Evolutionary conservation across 345 rosid species (phyloP).

Genomic region (Excoecaria agallocha): DNA sequence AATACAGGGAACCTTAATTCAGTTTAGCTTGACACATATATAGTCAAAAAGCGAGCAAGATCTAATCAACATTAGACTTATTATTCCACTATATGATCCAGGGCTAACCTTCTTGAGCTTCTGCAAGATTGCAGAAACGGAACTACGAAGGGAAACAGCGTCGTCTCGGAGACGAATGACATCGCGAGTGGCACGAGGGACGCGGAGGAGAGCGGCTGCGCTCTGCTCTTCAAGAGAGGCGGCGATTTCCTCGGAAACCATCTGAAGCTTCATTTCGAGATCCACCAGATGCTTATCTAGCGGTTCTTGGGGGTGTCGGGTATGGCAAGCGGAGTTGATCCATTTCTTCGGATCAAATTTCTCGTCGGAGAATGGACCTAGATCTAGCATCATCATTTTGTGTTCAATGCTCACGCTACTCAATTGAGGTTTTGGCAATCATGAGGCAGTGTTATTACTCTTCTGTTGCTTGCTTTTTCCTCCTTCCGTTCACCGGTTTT

Average conservation of each 20-base stretch:
- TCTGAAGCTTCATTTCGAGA: slow-evolving; percentile 99
- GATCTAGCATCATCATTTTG: slow-evolving; percentile 69
- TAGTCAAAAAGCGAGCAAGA: background rate
- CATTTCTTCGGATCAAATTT: slow-evolving; percentile 93
- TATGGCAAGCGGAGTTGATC: slow-evolving; percentile 80
- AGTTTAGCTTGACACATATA: background rate
- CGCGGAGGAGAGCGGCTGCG: slow-evolving; percentile 79
- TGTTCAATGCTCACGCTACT: background rate
- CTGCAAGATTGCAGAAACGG: slow-evolving; percentile 78
- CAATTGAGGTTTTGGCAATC: background rate
- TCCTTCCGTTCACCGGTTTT: background rate
- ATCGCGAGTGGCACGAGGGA: slow-evolving; percentile 94
- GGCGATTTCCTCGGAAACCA: slow-evolving; percentile 92
- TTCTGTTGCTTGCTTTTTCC: background rate
- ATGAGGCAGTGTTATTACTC: background rate
- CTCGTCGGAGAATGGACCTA: slow-evolving; percentile 93
- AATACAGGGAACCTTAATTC: background rate
- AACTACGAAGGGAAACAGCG: slow-evolving; percentile 73
- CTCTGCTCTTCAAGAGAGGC: slow-evolving; percentile 97
- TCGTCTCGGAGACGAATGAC: slow-evolving; percentile 91
- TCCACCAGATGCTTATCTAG: slow-evolving; percentile 87
- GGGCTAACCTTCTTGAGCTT: slow-evolving; percentile 76
- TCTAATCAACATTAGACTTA: background rate
- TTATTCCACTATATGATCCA: background rate
- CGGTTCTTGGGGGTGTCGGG: slow-evolving; percentile 80